Evolutionary conservation across 2,329 filamentous ascomycete species (phyloP), one percentile per base, ranked within the genome.

Genomic region (Paramyrothecium sp.): DNA sequence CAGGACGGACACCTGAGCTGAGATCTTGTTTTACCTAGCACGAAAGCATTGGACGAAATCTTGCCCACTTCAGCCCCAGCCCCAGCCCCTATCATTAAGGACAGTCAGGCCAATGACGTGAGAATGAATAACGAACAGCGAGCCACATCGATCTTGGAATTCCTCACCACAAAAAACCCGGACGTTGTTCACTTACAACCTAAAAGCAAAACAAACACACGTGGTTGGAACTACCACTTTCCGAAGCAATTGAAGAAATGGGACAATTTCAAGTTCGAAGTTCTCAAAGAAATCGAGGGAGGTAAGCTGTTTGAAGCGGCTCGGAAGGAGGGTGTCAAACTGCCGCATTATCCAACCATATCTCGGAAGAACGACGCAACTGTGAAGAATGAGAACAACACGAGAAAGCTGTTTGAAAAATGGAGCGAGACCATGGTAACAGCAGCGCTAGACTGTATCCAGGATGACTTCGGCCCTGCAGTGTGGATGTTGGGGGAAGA

Each of bases 111-210:
- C 10, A 30, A 4, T 30, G 10, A 30, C 26, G 26, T 16, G n/a
- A 51, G 23, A 21, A 61, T 61, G 54, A 26, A 41, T 8, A 13
- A 49, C 16, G n/a, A 33, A 11, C 49, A 19, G 22, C 49, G 49
- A 51, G 58, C 60, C 21, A 60, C 56, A 21, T 61, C 60, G 50
- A 56, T 60, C 20, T 52, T 61, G 13, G 58, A 61, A 51, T 34
- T 60, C 11, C 58, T 61, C 12, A 61, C 60, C 20, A 50, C 56
- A 11, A 54, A 55, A 30, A 61, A 60, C 26, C 59, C 59, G 10
- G 16, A 46, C 20, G 33, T 61, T 11, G 21, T 33, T 19, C 57
- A 60, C 38, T 10, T 10, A 22, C 22, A 17, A n/a, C 38, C 38
- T 19, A 55, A 49, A 13, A 51, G 46, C 51, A 61, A 56, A 12